A percentile compares a stretch with the other conserved stretches of the same genome.
Evolutionary conservation across 495 filamentous ascomycete species (phyloP).

Genomic region (Tuber melanosporum): DNA sequence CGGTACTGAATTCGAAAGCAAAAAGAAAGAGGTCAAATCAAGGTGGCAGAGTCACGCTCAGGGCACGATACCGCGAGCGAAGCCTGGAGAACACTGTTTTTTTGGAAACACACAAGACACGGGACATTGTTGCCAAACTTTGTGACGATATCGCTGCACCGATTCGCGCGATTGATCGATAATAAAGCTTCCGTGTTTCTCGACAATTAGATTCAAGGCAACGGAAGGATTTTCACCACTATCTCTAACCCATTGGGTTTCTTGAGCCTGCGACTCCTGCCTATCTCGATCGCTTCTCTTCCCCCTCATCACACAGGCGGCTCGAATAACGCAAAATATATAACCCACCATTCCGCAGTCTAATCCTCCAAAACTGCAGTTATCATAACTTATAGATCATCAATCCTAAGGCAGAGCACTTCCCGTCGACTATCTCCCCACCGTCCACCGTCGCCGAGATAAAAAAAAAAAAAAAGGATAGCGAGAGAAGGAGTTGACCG

Average conservation of each 20-base stretch:
- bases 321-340: slow-evolving; percentile 1
- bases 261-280: background rate
- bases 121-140: slow-evolving; percentile 32
- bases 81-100: slow-evolving; percentile 12
- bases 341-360: background rate
- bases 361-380: background rate
- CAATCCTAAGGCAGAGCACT: background rate
- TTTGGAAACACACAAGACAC: slow-evolving; percentile 31
- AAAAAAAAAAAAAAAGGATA: slow-evolving; percentile 1
- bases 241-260: slow-evolving; percentile 1
- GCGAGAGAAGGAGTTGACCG: background rate
- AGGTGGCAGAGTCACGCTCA: slow-evolving; percentile 1
- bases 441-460: background rate
- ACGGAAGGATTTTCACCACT: slow-evolving; percentile 10
- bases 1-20: background rate
- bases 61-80: background rate
- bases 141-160: slow-evolving; percentile 35
- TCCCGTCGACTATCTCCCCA: background rate
- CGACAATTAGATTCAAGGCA: slow-evolving; percentile 14
- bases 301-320: background rate
- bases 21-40: background rate
- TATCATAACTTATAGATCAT: slow-evolving; percentile 1
- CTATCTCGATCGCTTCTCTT: background rate
- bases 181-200: slow-evolving; percentile 29
- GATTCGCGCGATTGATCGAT: slow-evolving; percentile 33